Evolutionary conservation across 441 rosid genomes (phyloP), one percentile per base, ranked within the genome.

Genomic region (Syzygium syzygioides): DNA sequence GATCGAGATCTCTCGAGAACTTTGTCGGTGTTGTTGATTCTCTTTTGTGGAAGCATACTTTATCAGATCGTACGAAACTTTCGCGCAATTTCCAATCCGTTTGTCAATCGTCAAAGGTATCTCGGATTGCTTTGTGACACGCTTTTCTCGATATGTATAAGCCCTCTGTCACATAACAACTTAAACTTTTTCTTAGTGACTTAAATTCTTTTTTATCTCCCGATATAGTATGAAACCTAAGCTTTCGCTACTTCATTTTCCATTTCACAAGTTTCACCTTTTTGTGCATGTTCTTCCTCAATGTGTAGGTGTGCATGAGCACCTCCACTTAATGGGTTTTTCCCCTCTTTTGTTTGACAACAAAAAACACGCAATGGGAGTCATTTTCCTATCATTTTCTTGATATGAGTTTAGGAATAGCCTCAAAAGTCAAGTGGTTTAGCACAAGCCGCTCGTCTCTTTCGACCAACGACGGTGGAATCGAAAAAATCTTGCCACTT

Each of bases 61-160:
- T 37, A 71, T 71, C 28, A 1, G 12, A 37, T 3, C 9, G 0
- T 37, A 14, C 0, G 17, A 12, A 37, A 71, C 5, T 71, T 20
- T 10, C 23, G 80, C 7, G 4, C 37, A 13, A 37, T 19, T 37
- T 6, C 15, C 37, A 71, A 71, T 71, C 10, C 9, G 0, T 71
- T 37, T 6, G 28, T 20, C 17, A 1, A 12, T 6, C 12, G 83
- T 20, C 28, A 23, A 37, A 71, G 1, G 12, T 71, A 37, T 71
- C 0, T 71, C 7, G 3, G 0, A 12, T 71, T 12, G 28, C 15
- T 10, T 11, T 23, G 5, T 26, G 14, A 56, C 6, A 3, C 14
- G n/a, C 9, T 57, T 9, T 10, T 25, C 5, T 57, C 1, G 12
- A 57, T 55, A 4, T 30, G 9, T 18, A 66, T 32, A 32, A 66